Evolutionary conservation across 2,329 filamentous ascomycete genomes (phyloP).

Genomic region (Stachybotrys chlorohalonatus): DNA sequence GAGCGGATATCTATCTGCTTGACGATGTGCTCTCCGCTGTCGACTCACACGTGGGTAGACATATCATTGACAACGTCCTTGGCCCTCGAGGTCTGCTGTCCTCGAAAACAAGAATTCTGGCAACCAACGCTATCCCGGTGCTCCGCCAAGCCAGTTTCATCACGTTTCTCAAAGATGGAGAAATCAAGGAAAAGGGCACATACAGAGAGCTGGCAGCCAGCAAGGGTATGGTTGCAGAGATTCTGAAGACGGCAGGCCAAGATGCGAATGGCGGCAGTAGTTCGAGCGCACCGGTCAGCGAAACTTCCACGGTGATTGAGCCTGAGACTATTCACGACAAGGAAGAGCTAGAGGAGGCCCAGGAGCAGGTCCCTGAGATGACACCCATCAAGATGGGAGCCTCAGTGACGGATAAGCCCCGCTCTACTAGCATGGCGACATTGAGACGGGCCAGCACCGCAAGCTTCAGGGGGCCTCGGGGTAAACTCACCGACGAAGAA

Average conservation of each 20-base stretch:
- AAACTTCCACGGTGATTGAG: slow-evolving; percentile 49
- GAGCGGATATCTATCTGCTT: slow-evolving; percentile 91
- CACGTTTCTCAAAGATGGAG: slow-evolving; percentile 71
- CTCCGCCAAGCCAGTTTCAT: slow-evolving; percentile 86
- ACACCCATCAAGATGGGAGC: slow-evolving; percentile 58
- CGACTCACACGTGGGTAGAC: slow-evolving; percentile 93
- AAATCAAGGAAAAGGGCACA: slow-evolving; percentile 78
- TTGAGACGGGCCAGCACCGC: slow-evolving; percentile 84
- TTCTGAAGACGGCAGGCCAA: slow-evolving; percentile 68
- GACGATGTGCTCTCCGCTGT: slow-evolving; percentile 94
- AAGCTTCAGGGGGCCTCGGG: slow-evolving; percentile 77
- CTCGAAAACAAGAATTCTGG: slow-evolving; percentile 83
- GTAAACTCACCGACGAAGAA: slow-evolving; percentile 79
- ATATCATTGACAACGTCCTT: slow-evolving; percentile 90
- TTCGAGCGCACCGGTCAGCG: slow-evolving; percentile 38
- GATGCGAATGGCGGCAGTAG: slow-evolving; percentile 35
- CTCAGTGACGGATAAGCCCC: slow-evolving; percentile 40
- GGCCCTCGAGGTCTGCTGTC: slow-evolving; percentile 73
- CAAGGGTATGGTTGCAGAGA: slow-evolving; percentile 80
- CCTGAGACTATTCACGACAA: slow-evolving; percentile 44
- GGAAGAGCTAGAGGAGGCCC: slow-evolving; percentile 65
- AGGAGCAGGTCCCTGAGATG: slow-evolving; percentile 68
- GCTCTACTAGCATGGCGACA: slow-evolving; percentile 65
- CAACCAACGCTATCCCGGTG: slow-evolving; percentile 91
- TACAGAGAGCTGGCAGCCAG: slow-evolving; percentile 87